Conservation (phyloP, 768 basidiomycete genomes). For the Ramaria rubella region DNA sequence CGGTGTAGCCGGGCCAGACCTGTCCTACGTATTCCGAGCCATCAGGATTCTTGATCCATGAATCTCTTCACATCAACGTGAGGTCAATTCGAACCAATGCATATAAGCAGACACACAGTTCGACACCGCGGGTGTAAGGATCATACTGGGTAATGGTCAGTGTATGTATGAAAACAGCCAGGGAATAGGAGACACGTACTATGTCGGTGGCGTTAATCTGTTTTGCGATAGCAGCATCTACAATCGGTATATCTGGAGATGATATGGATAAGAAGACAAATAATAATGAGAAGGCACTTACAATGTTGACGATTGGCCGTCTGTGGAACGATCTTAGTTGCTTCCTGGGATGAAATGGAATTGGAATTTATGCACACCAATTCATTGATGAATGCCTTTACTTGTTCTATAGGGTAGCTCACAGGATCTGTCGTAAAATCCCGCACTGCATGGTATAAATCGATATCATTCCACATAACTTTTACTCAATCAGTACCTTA, state of each 20-base stretch:
- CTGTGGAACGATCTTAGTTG: conserved; percentile 21
- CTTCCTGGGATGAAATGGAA: conserved; percentile 6
- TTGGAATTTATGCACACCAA: conserved; percentile 40
- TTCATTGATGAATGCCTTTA: conserved; percentile 46
- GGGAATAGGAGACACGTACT: conserved; percentile 37
- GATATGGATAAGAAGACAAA: not conserved
- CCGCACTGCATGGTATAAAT: conserved; percentile 60
- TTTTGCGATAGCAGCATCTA: conserved; percentile 56
- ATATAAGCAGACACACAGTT: conserved; percentile 35
- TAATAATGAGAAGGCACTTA: conserved; percentile 14
- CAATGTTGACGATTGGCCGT: conserved; percentile 44
- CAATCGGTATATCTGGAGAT: conserved; percentile 56
- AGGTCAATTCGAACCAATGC: not conserved
- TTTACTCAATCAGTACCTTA: not conserved
- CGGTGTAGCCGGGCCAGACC: conserved; percentile 75
- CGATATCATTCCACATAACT: conserved; percentile 80
- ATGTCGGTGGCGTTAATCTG: conserved; percentile 54
- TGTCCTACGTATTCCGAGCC: conserved; percentile 65
- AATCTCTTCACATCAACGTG: conserved; percentile 36
- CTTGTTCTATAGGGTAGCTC: conserved; percentile 49
- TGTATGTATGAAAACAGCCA: not conserved
- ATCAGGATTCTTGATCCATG: conserved; percentile 72
- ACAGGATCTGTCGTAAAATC: conserved; percentile 67
- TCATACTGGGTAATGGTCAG: conserved; percentile 47
- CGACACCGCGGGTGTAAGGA: conserved; percentile 56